phyloP scores from a whole-genome alignment of 2,329 filamentous ascomycete species.

The Botrytis paeoniae region DNA sequence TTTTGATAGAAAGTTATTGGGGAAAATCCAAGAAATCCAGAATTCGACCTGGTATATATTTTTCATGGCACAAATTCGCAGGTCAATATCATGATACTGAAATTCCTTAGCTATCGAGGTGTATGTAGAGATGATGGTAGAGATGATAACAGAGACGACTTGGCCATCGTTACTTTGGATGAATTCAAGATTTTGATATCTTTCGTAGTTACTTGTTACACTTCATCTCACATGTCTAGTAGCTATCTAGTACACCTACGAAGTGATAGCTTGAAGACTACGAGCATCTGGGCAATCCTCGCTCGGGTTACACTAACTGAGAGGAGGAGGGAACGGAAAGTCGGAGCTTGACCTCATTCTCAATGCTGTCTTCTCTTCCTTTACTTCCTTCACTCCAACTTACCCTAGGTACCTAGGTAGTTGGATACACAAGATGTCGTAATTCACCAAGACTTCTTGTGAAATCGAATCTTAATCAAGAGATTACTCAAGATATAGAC shows the following conservation, averaged over 20 bases:
- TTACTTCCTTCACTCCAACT: not conserved
- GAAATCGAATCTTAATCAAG: rapidly evolving
- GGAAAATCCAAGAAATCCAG: not conserved
- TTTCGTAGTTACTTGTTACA: not conserved
- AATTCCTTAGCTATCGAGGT: not conserved
- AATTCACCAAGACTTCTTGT: too few relatives aligned
- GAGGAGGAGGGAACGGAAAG: not conserved
- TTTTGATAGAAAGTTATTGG: not conserved
- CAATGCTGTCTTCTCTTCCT: not conserved
- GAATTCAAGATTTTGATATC: not conserved
- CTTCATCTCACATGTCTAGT: not conserved
- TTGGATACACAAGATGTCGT: not conserved
- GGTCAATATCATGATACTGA: not conserved
- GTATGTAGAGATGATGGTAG: not conserved
- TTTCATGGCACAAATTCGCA: not conserved
- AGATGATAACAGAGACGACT: not conserved
- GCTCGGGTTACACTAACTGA: not conserved
- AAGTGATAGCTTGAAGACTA: not conserved
- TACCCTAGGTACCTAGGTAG: not conserved
- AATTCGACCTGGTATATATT: not conserved
- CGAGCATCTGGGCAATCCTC: too few relatives aligned
- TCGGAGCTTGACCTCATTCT: not conserved
- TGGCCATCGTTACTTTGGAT: not conserved
- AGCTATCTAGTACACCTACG: not conserved
- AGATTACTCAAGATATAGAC: not conserved